Conservation (phyloP, 2,329 filamentous ascomycete species). For the Teratosphaeria gauchensis region DNA sequence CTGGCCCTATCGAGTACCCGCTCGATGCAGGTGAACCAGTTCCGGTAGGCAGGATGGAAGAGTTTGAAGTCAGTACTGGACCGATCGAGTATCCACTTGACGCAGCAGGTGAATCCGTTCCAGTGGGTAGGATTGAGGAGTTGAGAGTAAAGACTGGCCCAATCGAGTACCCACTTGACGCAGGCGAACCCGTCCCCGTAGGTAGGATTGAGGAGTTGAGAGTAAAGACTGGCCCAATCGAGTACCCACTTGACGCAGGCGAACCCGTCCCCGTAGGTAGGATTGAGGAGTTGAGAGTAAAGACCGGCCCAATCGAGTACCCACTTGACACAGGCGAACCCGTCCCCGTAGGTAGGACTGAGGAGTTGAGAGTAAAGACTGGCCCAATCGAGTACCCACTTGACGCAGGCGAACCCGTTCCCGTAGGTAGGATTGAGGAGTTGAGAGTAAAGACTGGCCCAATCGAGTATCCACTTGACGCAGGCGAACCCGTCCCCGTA, state of each 20-base stretch:
- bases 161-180: not conserved
- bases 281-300: not conserved
- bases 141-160: not conserved
- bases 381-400: too few relatives aligned
- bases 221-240: not conserved
- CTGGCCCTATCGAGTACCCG: not conserved
- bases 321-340: not conserved
- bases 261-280: not conserved
- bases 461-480: too few relatives aligned
- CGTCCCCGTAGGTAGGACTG: not conserved
- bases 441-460: too few relatives aligned
- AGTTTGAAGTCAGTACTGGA: not conserved
- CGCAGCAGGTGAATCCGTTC: not conserved
- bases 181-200: not conserved
- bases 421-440: too few relatives aligned
- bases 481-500: too few relatives aligned
- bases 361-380: not conserved
- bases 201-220: not conserved
- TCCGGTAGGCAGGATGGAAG: not conserved
- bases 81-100: not conserved
- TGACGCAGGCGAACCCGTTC: too few relatives aligned
- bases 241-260: not conserved
- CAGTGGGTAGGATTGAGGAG: not conserved
- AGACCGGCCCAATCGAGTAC: not conserved
- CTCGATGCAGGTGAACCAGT: not conserved